These are phyloP conservation scores for Thecamonas trahens DNA, from an alignment of 78 protist genomes.

Conservation along the genomic window DNA sequence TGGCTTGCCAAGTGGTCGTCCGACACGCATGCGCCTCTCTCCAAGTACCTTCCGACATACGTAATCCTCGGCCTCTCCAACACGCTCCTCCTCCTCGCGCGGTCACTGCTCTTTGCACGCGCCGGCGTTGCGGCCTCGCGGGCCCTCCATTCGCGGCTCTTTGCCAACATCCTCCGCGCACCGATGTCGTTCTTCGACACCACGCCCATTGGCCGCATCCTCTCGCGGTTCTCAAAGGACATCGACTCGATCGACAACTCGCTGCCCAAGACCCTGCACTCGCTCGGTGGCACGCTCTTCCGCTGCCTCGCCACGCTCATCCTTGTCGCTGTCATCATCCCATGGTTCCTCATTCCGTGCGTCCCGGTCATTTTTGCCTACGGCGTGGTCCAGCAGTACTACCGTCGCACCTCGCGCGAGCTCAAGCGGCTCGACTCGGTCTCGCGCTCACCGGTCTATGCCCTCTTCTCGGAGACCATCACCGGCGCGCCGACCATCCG, in stretches of 20 bases:
- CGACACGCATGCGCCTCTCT: background rate
- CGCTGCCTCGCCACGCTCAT: slow-evolving; percentile 35
- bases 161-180: background rate
- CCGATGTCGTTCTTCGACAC: slow-evolving; percentile 61
- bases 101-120: background rate
- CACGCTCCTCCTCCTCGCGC: background rate
- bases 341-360: slow-evolving; percentile 39
- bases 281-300: too few species aligned
- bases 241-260: slow-evolving; percentile 59
- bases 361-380: slow-evolving; percentile 57
- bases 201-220: slow-evolving; percentile 87
- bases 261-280: slow-evolving; percentile 26
- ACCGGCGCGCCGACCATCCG: slow-evolving; percentile 86
- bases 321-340: slow-evolving; percentile 14
- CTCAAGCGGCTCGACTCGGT: slow-evolving; percentile 61
- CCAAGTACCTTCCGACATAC: too few species aligned
- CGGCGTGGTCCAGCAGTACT: slow-evolving; percentile 56
- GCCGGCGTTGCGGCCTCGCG: background rate
- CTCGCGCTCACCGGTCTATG: slow-evolving; percentile 75
- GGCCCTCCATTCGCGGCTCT: slow-evolving; percentile 6
- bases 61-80: background rate
- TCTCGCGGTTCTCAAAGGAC: slow-evolving; percentile 88
- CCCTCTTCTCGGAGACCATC: slow-evolving; percentile 77
- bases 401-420: slow-evolving; percentile 59
- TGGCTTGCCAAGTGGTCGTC: background rate